Conservation (phyloP, 1,139 yeast genomes). For the Sugiyamaella paludigena region DNA sequence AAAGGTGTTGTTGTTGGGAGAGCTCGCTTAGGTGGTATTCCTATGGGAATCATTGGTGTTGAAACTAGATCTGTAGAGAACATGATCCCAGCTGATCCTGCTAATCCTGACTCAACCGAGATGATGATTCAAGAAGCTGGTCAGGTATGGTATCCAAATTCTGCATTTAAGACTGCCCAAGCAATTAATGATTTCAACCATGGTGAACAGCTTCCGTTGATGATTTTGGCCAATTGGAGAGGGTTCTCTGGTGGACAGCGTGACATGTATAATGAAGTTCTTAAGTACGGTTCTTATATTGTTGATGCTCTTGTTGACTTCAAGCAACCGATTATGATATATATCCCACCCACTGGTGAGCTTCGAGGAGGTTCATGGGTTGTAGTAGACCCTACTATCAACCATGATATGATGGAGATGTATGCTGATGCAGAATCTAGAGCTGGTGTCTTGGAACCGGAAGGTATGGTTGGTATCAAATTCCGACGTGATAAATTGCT, state of each 20-base stretch:
- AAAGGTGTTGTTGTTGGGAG: constrained; percentile 97
- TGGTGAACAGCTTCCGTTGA: constrained; percentile 95
- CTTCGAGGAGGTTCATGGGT: constrained; percentile 99
- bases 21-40: constrained; percentile 98
- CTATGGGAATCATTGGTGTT: constrained; percentile 96
- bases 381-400: constrained; percentile 97
- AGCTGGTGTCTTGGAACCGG: constrained; percentile 98
- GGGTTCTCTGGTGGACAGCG: constrained; percentile 99
- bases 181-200: constrained; percentile 95
- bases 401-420: constrained; percentile 98
- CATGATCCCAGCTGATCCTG: constrained; percentile 94
- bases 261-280: constrained; percentile 97
- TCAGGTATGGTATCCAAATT: constrained; percentile 99
- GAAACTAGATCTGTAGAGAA: constrained; percentile 90
- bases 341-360: constrained; percentile 97
- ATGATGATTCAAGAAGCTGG: constrained; percentile 91
- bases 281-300: constrained; percentile 93
- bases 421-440: constrained; percentile 96
- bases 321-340: constrained; percentile 94
- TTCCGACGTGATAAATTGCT: constrained; percentile 89
- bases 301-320: constrained; percentile 95
- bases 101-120: constrained; percentile 93
- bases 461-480: constrained; percentile 98
- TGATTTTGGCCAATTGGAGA: constrained; percentile 99
- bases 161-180: constrained; percentile 98